Evolutionary conservation across 2,329 filamentous ascomycete genomes (phyloP), one percentile per base, ranked within the genome.

Genomic region (Fusarium pininemorale): DNA sequence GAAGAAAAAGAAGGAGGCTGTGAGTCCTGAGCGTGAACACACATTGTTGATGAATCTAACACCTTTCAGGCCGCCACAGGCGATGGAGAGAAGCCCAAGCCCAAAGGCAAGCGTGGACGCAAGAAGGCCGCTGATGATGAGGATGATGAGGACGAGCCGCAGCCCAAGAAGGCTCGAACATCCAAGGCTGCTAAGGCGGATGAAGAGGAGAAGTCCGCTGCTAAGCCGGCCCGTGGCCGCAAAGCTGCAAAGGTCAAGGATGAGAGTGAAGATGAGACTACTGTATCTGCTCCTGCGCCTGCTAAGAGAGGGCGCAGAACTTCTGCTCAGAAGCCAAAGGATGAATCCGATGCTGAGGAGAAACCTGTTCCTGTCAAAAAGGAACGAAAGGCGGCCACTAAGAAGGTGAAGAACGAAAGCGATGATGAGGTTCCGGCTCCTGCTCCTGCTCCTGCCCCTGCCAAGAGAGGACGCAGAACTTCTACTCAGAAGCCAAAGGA

Each of bases 81-180:
- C 39, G 65, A 80, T 26, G 78, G 79, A 32, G 76, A 79, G 24
- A 73, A 79, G 48, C 79, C 76, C 12, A 80, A 81, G 53, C 80
- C 51, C 30, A 70, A 81, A 74, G 72, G 79, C 41, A 83, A 83
- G 75, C 78, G 81, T 60, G 78, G 78, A 26, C 79, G 80, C 53
- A 82, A 82, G 76, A 82, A 82, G 72, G 78, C 70, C n/a, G 79
- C 76, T 12, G 78, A 79, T 13, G 80, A 82, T 8, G 80, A 82
- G 16, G 81, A 82, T 13, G 79, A 79, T 9, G 77, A 82, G 24
- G 80, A 82, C 20, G 75, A 83, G 66, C 80, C 80, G 18, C 77
- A 80, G 60, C 74, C 81, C 30, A 83, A 83, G 69, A 83, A 82
- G 73, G 75, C 80, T 28, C 84, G 81, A 47, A 78, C 80, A 70